These are phyloP conservation scores for Ramaria sp. DNA, from an alignment of 768 basidiomycete genomes.

Conservation along the genomic window DNA sequence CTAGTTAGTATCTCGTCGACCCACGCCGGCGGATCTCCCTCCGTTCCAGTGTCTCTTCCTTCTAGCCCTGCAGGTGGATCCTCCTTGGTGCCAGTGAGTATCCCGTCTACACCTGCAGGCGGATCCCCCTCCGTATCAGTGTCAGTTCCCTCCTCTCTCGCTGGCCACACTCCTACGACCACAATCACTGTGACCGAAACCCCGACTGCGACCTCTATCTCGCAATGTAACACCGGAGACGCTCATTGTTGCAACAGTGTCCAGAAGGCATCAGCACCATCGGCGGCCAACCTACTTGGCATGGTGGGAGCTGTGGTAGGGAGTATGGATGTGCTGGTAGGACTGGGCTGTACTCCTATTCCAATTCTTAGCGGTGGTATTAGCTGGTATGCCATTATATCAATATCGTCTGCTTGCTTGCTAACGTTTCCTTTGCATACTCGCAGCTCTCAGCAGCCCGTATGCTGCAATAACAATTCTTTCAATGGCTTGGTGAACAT, in stretches of 20 bases:
- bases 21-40: neutral
- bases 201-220: neutral
- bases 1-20: neutral
- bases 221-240: constrained; percentile 21
- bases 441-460: neutral
- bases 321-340: constrained; percentile 15
- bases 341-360: constrained; percentile 24
- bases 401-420: neutral
- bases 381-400: neutral
- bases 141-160: neutral
- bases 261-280: constrained; percentile 9
- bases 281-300: constrained; percentile 13
- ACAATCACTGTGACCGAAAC: neutral
- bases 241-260: constrained; percentile 23
- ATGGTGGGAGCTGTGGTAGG: constrained; percentile 19
- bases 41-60: too few species aligned
- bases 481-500: neutral
- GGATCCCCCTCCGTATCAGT: neutral
- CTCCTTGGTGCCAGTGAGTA: neutral
- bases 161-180: neutral
- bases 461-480: neutral
- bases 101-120: neutral
- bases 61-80: too few species aligned
- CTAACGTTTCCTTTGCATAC: neutral
- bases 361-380: neutral